Evolutionary conservation across 306 rosid genomes (phyloP), one percentile per base, ranked within the genome.

Genomic region (Quercus rubra): DNA sequence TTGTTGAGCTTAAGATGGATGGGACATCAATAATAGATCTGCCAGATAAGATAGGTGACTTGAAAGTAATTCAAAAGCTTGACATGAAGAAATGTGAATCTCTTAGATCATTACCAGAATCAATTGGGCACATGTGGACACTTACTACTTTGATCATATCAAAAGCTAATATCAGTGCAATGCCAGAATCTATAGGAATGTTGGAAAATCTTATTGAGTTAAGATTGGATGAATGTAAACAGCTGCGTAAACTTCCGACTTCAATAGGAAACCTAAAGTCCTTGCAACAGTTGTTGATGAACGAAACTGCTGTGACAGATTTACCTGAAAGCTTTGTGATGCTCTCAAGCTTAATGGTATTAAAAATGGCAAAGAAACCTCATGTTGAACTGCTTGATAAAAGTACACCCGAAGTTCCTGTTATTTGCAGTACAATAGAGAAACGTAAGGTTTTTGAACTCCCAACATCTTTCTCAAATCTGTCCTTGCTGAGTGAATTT

Each of bases 241-340:
- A 55, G 85, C 87, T 90, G 11, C 52, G 46, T 28, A 78, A 58
- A 77, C 94, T 92, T 85, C 97, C 97, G 1, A 51, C 38, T 33
- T 89, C 92, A 71, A 84, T 87, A 7, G 97, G 92, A 64, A 75
- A 85, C 4, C 74, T 90, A 55, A 87, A 67, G 70, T 88, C 90
- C 25, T 79, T 92, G 73, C 75, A 69, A 63, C 83, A 78, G 5
- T 69, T 92, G 66, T 17, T 4, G 31, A 86, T 92, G 89, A 83
- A 25, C 51, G 90, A 83, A 56, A 89, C 90, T 1, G 81, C 79
- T 19, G 70, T 90, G 61, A 70, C 79, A 13, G 81, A 82, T 66
- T 79, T 92, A 77, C 97, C 94, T 4, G 86, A 86, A 76, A 86
- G 85, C 73, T 91, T 91, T 27, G 91, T 91, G n/a, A 85, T 56